Base-by-base conservation (phyloP, 495 filamentous ascomycete species). In the Aspergillus saccharolyticus region DNA sequence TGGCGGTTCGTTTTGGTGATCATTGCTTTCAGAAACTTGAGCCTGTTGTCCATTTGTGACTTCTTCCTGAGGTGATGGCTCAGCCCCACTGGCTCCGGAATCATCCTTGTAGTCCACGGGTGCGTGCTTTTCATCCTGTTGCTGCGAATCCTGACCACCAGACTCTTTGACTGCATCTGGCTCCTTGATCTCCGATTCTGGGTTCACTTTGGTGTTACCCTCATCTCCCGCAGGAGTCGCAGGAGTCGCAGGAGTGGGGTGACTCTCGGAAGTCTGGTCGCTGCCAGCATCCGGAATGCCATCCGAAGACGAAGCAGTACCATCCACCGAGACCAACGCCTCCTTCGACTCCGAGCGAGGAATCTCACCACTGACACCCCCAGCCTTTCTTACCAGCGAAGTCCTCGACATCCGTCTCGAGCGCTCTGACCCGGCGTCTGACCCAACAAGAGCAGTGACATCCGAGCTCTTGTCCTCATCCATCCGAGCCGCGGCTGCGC, bases 361-460 rank as follows among this genome's bases (percentile, higher is more conserved):
- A 4, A 57, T 59, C 2, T 17, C 42, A 2, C 55, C 44, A 21
- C 51, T 65, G 3, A 55, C 61, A 46, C 52, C 60, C 3, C 69
- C 70, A 9, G 61, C 42, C 17, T 60, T 53, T 21, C 61, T 63
- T 52, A 62, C 56, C 6, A 66, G 39, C 17, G 62, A 62, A 33
- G 51, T 57, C 0, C 65, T 58, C 0, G 70, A 74, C 2, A 70
- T 55, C 19, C 62, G 64, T 44, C 69, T 70, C 8, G 73, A 72
- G 30, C 65, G 64, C 19, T 59, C 55, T n/a, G 72, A 61, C 4
- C 56, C 72, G 2, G 57, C 57, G 22, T 76, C 72, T 0, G 74
- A 74, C 17, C 72, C 74, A 20, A 73, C 42, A 18, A 74, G 63
- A 24, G 72, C 74, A 1, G 69, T 72, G 30, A 69, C 60, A 42